phyloP scores from a whole-genome alignment of 2,329 filamentous ascomycete species.

The Fusarium sp. region DNA sequence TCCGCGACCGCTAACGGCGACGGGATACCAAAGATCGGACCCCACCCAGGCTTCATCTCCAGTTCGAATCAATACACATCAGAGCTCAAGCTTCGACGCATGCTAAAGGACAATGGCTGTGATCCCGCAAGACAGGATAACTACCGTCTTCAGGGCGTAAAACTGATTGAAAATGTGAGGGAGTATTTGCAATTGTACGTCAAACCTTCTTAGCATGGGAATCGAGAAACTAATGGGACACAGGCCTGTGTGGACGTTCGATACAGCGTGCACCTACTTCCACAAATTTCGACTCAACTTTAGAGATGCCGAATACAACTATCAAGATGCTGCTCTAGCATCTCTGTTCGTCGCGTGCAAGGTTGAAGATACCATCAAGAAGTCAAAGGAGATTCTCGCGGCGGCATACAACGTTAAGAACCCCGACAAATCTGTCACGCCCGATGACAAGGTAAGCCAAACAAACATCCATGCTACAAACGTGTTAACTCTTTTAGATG shows the following conservation, averaged over 20 bases:
- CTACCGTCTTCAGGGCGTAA: constrained; percentile 85
- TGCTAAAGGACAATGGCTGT: constrained; percentile 75
- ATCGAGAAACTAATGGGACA: constrained; percentile 8
- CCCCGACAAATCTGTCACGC: constrained; percentile 74
- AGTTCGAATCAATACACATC: constrained; percentile 79
- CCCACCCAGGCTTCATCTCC: constrained; percentile 62
- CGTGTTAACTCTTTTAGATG: constrained; percentile 61
- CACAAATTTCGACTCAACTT: constrained; percentile 93
- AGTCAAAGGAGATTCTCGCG: constrained; percentile 91
- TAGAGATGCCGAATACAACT: constrained; percentile 87
- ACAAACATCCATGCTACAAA: too few relatives aligned
- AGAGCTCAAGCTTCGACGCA: constrained; percentile 82
- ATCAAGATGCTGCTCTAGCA: constrained; percentile 86
- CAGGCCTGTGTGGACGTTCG: constrained; percentile 90
- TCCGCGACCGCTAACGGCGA: constrained; percentile 37
- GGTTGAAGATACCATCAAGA: constrained; percentile 97
- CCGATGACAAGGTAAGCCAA: constrained; percentile 80
- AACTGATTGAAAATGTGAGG: constrained; percentile 88
- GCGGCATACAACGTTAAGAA: constrained; percentile 88
- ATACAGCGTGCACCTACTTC: constrained; percentile 91
- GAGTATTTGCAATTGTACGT: constrained; percentile 79
- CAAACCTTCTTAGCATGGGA: not conserved
- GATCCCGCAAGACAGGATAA: constrained; percentile 84
- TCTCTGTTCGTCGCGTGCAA: constrained; percentile 95
- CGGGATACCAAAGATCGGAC: constrained; percentile 50